Evolutionary conservation across 2,329 filamentous ascomycete species (phyloP), one percentile per base, ranked within the genome.

Genomic region (Penicillium paneum): DNA sequence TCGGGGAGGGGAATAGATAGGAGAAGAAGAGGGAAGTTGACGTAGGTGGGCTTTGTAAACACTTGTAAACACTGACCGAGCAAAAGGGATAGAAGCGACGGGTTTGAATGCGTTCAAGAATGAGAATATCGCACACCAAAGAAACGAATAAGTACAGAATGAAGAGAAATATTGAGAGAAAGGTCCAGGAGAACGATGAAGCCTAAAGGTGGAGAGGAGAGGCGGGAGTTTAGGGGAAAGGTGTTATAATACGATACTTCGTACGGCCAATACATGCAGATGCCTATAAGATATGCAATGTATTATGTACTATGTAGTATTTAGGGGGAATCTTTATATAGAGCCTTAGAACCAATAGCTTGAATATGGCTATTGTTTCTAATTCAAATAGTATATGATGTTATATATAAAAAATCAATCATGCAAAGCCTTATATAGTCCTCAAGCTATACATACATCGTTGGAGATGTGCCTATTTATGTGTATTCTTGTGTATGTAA

Each of bases 11-110:
- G 21, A 8, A 32, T 34, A 29, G 39, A 50, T 47, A 52, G 41
- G 49, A 38, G 29, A 42, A 32, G 15, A 40, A 24, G 15, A 40
- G 6, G 32, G 12, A 26, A 43, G 43, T 55, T 58, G 54, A 58
- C 42, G 42, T 54, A 49, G 47, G 45, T 28, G 39, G 24, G 12
- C 19, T 39, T 29, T 19, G 24, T n/a, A n/a, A n/a, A n/a, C 21
- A 28, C 11, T 38, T 32, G 34, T 47, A 47, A 57, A 58, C 41
- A 42, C 49, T 38, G 38, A 43, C 40, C 35, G 32, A 43, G 26
- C 8, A 21, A 21, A 35, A 12, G 21, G 19, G 19, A 24, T 12
- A 32, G 17, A 21, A 35, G 19, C 12, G 39, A 26, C 5, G 15
- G 32, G 32, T 31, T 15, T 19, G 21, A 49, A 12, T 34, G 28